Evolutionary conservation across 2,329 filamentous ascomycete species (phyloP).

Genomic region (Neospermospora avenae): DNA sequence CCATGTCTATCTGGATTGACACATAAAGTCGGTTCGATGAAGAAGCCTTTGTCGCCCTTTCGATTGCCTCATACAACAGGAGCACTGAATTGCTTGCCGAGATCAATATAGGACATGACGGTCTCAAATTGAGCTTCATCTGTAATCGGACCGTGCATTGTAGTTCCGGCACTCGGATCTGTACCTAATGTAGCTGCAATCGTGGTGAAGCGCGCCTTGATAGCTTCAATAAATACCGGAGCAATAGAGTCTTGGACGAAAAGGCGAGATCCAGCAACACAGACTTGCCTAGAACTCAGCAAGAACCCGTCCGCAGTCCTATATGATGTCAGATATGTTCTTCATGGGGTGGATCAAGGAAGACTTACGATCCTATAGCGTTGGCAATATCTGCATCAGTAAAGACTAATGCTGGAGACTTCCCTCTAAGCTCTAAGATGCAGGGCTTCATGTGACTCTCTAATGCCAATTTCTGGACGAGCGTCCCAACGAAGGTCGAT

Average conservation of each 20-base stretch:
- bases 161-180: conserved; percentile 37
- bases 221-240: conserved; percentile 51
- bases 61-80: conserved; percentile 60
- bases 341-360: background rate
- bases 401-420: conserved; percentile 42
- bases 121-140: conserved; percentile 59
- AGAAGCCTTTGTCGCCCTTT: conserved; percentile 60
- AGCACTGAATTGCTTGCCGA: conserved; percentile 58
- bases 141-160: conserved; percentile 55
- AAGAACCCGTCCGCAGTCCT: conserved; percentile 49
- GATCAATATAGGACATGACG: conserved; percentile 61
- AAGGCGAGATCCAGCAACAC: conserved; percentile 69
- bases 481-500: conserved; percentile 37
- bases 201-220: conserved; percentile 13
- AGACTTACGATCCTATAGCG: conserved; percentile 40
- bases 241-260: conserved; percentile 62
- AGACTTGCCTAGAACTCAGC: conserved; percentile 70
- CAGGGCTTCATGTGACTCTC: conserved; percentile 41
- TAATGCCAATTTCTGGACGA: conserved; percentile 39
- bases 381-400: conserved; percentile 42
- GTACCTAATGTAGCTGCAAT: conserved; percentile 1
- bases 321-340: conserved; percentile 30
- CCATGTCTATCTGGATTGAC: conserved; percentile 61
- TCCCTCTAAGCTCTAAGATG: conserved; percentile 43
- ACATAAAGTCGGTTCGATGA: conserved; percentile 69